Evolutionary conservation across 2,329 filamentous ascomycete species (phyloP), one percentile per base, ranked within the genome.

Genomic region (Clonostachys rhizophaga): DNA sequence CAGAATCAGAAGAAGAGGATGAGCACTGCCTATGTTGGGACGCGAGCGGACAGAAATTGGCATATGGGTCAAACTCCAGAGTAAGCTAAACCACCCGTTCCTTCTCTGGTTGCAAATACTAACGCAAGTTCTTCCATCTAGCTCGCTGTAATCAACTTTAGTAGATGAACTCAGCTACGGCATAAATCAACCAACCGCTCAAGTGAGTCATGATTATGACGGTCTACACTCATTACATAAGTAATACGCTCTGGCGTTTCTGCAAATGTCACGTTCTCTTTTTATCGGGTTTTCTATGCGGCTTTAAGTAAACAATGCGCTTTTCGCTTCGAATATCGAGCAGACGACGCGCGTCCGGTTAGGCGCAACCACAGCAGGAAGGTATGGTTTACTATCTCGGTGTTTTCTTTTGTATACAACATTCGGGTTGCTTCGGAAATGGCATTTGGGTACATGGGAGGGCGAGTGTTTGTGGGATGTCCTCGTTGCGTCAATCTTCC

Each of bases 11-110:
- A 18, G 80, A 83, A 41, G 80, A 83, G 53, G 76, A 83, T 42
- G 75, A 78, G 50, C 78, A 84, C 54, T 83, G 78, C 47, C 58
- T 85, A 16, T 76, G 74, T 52, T 86, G 82, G 82, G 81, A 85
- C 62, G 69, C 75, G 5, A 74, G 75, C 44, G 82, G 82, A 6
- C 75, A 80, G 51, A 83, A 79, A 55, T 66, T 86, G 48, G 81
- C 81, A 0, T 85, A 84, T 58, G 82, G 81, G 14, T 75, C 78
- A 6, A 84, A 83, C 55, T 84, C 75, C 55, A 68, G 76, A 58
- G 81, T 84, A 71, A 62, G 80, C 74, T 16, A 6, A n/a, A 12
- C 11, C 34, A 11, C 1, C 35, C 33, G 8, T 35, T 30, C 8
- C 24, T 30, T 30, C 24, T 30, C 9, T 10, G 24, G 8, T 3